A percentile compares a stretch with the other conserved stretches of the same genome.
These are phyloP conservation scores for Danielozyma ontarioensis DNA, from an alignment of 805 yeast species.

Conservation along the genomic window DNA sequence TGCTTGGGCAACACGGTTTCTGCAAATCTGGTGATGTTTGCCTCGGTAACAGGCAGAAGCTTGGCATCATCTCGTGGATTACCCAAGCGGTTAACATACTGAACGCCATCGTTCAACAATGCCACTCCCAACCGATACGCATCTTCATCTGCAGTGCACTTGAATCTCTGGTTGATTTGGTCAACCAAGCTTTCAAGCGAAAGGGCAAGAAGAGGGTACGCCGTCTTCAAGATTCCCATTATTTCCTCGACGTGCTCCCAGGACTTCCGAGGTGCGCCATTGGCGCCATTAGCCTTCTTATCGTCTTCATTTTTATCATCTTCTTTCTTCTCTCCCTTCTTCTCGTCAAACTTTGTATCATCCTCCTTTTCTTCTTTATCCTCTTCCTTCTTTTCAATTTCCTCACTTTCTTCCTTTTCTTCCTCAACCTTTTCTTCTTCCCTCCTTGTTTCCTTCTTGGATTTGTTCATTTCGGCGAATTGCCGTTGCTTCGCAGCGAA, in stretches of 20 bases:
- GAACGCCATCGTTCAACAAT: slow-evolving; percentile 87
- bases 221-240: slow-evolving; percentile 92
- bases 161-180: slow-evolving; percentile 90
- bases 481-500: slow-evolving; percentile 83
- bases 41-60: slow-evolving; percentile 87
- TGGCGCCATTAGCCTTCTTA: neutral
- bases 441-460: slow-evolving; percentile 3
- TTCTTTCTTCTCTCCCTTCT: slow-evolving; percentile 1
- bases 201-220: slow-evolving; percentile 88
- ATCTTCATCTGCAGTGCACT: slow-evolving; percentile 92
- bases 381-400: slow-evolving; percentile 1
- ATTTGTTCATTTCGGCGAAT: slow-evolving; percentile 27
- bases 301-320: neutral
- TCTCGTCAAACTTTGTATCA: neutral
- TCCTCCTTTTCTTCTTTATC: slow-evolving; percentile 2
- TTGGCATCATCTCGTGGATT: slow-evolving; percentile 85
- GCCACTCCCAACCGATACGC: slow-evolving; percentile 93
- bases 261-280: slow-evolving; percentile 52
- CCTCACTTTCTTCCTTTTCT: slow-evolving; percentile 2
- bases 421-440: slow-evolving; percentile 3
- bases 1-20: slow-evolving; percentile 89
- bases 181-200: slow-evolving; percentile 94
- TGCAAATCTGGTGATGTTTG: slow-evolving; percentile 82
- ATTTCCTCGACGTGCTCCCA: slow-evolving; percentile 92
- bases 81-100: slow-evolving; percentile 78